Conservation (phyloP, 345 rosid species). For the Lepidium aucheri region DNA sequence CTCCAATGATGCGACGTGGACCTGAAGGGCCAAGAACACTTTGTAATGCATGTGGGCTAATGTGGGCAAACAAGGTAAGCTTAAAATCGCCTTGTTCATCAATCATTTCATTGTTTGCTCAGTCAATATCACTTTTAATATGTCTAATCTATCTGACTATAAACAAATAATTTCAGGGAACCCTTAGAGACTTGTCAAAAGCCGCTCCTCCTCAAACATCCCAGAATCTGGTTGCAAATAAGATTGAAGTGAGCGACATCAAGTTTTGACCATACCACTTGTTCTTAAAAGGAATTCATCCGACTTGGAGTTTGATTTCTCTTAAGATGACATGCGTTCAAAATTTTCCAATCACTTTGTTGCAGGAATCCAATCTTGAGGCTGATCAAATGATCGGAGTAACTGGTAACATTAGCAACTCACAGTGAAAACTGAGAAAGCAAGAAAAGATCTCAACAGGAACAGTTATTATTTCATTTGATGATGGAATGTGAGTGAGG, state of each 20-base stretch:
- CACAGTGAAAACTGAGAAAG: conserved; percentile 24
- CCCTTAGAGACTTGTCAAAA: conserved; percentile 50
- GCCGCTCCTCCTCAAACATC: conserved; percentile 30
- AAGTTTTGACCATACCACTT: not conserved
- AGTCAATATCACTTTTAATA: not conserved
- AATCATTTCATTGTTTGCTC: not conserved
- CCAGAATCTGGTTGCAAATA: conserved; percentile 21
- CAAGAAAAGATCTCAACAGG: not conserved
- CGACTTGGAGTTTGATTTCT: conserved; percentile 4
- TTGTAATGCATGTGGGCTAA: conserved; percentile 59
- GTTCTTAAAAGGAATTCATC: not conserved
- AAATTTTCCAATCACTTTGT: not conserved
- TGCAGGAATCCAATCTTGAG: conserved; percentile 37
- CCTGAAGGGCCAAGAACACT: conserved; percentile 62
- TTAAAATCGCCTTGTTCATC: not conserved
- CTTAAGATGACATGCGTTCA: not conserved
- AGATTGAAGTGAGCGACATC: conserved; percentile 33
- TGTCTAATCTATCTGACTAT: not conserved
- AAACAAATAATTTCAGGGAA: conserved; percentile 34
- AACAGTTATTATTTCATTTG: not conserved
- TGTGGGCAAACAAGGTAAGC: conserved; percentile 62
- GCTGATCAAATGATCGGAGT: conserved; percentile 27
- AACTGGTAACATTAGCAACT: conserved; percentile 25
- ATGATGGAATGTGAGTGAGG: not conserved
- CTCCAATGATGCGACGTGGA: conserved; percentile 66